A percentile compares a stretch with the other conserved stretches of the same genome.
These are phyloP conservation scores for Melaleuca alternifolia DNA, from an alignment of 345 rosid species.

Conservation along the genomic window DNA sequence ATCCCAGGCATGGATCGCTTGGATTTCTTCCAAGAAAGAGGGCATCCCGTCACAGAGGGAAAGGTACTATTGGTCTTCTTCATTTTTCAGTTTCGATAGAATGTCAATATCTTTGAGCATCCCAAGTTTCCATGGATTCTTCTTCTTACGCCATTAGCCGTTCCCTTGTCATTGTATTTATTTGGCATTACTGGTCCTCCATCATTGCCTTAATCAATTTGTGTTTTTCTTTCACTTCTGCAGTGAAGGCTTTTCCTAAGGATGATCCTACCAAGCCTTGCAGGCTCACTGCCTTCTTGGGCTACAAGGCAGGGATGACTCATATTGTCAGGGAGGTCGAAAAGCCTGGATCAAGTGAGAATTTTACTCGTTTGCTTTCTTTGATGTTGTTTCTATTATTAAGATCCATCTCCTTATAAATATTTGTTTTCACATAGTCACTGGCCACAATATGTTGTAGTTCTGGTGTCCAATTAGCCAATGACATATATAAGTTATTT, in stretches of 20 bases:
- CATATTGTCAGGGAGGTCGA: conserved; percentile 36
- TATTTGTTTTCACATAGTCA: not conserved
- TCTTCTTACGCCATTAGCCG: not conserved
- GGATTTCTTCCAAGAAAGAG: conserved; percentile 21
- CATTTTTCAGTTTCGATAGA: not conserved
- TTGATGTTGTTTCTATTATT: not conserved
- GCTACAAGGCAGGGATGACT: conserved; percentile 7
- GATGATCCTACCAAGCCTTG: conserved; percentile 14
- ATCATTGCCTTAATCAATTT: not conserved
- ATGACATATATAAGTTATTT: not conserved
- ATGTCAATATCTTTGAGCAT: not conserved
- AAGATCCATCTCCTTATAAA: not conserved
- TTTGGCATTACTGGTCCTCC: not conserved
- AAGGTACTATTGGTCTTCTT: not conserved
- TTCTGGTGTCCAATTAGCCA: not conserved
- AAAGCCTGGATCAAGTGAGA: conserved; percentile 17
- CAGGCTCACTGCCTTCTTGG: not conserved
- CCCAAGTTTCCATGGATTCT: not conserved
- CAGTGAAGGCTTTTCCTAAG: conserved; percentile 13
- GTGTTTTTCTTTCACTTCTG: conserved; percentile 5
- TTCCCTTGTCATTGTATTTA: not conserved
- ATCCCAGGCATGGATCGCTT: conserved; percentile 34
- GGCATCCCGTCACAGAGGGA: not conserved
- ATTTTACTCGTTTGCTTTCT: not conserved
- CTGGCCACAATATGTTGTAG: not conserved